Base-by-base conservation (phyloP, 2,329 filamentous ascomycete genomes). In the Sclerotinia trifoliorum region DNA sequence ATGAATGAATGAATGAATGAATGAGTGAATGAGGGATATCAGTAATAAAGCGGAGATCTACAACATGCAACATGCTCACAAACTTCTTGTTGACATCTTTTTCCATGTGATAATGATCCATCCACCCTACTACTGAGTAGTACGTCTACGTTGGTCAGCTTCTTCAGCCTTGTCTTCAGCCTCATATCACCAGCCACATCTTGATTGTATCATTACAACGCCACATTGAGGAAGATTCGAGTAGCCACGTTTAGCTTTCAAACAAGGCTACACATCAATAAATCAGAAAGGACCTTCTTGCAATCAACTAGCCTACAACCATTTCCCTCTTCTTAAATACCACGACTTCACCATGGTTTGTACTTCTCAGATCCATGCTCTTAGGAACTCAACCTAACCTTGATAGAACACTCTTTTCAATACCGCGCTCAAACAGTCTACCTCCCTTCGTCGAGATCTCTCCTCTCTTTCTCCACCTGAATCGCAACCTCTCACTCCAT, bases 401-500 rank as follows among this genome's bases (percentile, higher is more conserved):
- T 11, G 7, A 57, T 71, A 93, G 92, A 94, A 94, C 76, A 89
- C 91, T 56, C 84, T 93, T 63, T 96, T 94, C 83, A 96, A 96
- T 78, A 90, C 91, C 68, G 91, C 92, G 65, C 83, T 95, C 66
- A 92, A 93, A 81, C 92, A 96, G 81, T 93, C 90, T 73, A 92
- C 91, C 74, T 86, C 90, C 56, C 87, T 96, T 73, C 90, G 90
- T 75, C 86, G 86, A 77, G 91, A 95, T 76, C 86, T 96, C 71
- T 87, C 91, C 74, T 83, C 84, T 58, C 89, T 94, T 75, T 84
- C 89, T 68, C 83, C 88, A 70, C 82, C 61, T 17, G 61, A 58
- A 56, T 64, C 83, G 11, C 83, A 83, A 3, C 79, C 82, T 42
- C 84, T 85, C 64, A 83, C 88, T 52, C 83, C 85, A 58, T 86